phyloP scores from a whole-genome alignment of 805 yeast genomes.

The Lachancea thermotolerans region DNA sequence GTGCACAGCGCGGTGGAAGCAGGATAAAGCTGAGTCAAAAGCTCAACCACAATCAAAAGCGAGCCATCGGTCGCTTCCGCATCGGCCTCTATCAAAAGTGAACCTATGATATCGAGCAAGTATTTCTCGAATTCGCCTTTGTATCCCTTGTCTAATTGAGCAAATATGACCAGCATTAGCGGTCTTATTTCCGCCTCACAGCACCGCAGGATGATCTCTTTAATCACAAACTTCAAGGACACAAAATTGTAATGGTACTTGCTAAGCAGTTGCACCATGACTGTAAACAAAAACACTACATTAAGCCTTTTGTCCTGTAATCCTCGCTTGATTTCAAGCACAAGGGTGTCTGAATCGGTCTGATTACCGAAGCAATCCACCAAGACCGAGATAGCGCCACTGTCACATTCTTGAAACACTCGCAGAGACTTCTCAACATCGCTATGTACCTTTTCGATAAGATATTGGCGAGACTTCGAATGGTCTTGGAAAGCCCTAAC shows the following conservation, averaged over 20 bases:
- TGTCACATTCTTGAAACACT: conserved; percentile 18
- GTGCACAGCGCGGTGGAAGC: conserved; percentile 25
- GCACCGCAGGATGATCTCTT: conserved; percentile 20
- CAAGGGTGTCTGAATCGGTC: conserved; percentile 14
- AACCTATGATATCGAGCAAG: conserved; percentile 16
- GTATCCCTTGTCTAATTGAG: conserved; percentile 13
- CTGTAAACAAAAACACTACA: conserved; percentile 13
- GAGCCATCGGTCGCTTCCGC: conserved; percentile 20
- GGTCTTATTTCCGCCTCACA: conserved; percentile 17
- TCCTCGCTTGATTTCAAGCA: conserved; percentile 15
- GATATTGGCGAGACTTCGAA: conserved; percentile 16
- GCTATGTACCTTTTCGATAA: conserved; percentile 11
- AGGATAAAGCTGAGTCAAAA: conserved; percentile 25
- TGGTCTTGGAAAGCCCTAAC: conserved; percentile 27
- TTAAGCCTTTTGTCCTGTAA: conserved; percentile 18
- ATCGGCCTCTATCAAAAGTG: conserved; percentile 23
- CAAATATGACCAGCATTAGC: conserved; percentile 18
- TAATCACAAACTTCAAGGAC: conserved; percentile 20
- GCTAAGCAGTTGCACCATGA: conserved; percentile 24
- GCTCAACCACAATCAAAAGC: conserved; percentile 15
- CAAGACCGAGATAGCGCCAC: conserved; percentile 16
- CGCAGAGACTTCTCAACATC: conserved; percentile 16
- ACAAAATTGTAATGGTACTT: conserved; percentile 24
- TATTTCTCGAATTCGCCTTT: conserved; percentile 15
- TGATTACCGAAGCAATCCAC: conserved; percentile 19